These are phyloP conservation scores for Arthrobotrys iridis DNA, from an alignment of 2,329 filamentous ascomycete genomes.

Conservation along the genomic window DNA sequence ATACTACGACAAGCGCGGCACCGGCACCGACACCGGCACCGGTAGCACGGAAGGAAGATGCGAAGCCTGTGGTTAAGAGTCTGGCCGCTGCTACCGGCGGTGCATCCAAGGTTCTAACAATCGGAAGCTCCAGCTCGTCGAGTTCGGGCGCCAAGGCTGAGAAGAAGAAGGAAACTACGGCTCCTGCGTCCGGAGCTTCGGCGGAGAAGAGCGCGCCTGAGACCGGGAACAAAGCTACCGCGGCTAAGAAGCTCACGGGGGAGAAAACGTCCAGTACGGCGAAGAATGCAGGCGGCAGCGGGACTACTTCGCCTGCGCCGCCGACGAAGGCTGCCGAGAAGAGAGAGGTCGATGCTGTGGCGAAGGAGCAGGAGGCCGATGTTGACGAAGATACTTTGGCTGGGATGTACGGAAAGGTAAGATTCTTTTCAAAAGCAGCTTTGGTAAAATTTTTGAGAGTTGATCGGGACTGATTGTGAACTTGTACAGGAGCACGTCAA, in stretches of 20 bases:
- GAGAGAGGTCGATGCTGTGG: conserved; percentile 82
- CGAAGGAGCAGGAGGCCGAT: conserved; percentile 75
- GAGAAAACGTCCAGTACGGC: conserved; percentile 68
- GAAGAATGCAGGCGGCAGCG: conserved; percentile 71
- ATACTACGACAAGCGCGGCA: neutral
- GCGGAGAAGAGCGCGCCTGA: conserved; percentile 66
- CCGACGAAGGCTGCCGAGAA: conserved; percentile 58
- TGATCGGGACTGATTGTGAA: neutral
- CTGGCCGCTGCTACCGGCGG: conserved; percentile 55
- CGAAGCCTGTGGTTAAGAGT: conserved; percentile 60
- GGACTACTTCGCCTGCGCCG: conserved; percentile 75
- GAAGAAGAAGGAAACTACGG: conserved; percentile 62
- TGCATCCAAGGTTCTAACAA: conserved; percentile 69
- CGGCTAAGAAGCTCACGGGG: conserved; percentile 82
- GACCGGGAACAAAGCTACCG: conserved; percentile 83
- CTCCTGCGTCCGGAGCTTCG: conserved; percentile 60
- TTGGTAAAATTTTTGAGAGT: neutral
- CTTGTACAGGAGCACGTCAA: conserved; percentile 75
- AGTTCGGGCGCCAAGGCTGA: conserved; percentile 68
- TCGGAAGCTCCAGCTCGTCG: conserved; percentile 66
- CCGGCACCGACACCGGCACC: conserved; percentile 62
- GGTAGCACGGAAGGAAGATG: conserved; percentile 63
- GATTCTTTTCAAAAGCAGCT: neutral
- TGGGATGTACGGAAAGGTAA: conserved; percentile 91
- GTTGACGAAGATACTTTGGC: conserved; percentile 85